phyloP scores from a whole-genome alignment of 768 basidiomycete genomes.

The Rhodotorula taiwanensis region DNA sequence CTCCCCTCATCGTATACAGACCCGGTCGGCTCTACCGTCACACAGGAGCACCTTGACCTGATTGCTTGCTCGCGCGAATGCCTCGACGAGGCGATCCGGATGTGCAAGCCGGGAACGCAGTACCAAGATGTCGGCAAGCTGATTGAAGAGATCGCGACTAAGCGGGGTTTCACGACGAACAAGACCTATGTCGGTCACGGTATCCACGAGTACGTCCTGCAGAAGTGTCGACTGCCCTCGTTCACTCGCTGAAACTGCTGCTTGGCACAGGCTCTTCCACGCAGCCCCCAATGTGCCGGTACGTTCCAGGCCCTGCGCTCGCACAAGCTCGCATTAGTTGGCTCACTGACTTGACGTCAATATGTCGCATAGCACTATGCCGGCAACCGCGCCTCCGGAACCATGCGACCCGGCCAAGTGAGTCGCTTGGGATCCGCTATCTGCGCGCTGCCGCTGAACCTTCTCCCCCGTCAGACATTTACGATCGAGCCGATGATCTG shows the following conservation, averaged over 20 bases:
- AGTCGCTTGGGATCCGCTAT: not conserved
- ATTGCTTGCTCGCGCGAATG: slow-evolving; percentile 74
- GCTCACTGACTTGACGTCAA: not conserved
- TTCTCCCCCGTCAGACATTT: slow-evolving; percentile 23
- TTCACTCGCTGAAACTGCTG: not conserved
- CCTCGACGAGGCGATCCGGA: slow-evolving; percentile 78
- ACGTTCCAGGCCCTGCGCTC: not conserved
- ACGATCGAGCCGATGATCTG: slow-evolving; percentile 43
- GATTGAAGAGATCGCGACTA: slow-evolving; percentile 79
- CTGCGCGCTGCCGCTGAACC: not conserved
- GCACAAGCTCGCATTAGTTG: too few species aligned
- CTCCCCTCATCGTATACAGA: slow-evolving; percentile 42
- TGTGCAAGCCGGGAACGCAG: slow-evolving; percentile 87
- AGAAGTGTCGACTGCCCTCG: too few species aligned
- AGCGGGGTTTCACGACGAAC: slow-evolving; percentile 81
- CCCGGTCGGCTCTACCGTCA: slow-evolving; percentile 44
- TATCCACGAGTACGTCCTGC: slow-evolving; percentile 37
- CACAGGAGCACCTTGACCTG: slow-evolving; percentile 73
- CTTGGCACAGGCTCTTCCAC: slow-evolving; percentile 33
- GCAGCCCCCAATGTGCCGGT: slow-evolving; percentile 36
- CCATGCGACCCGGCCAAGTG: slow-evolving; percentile 23
- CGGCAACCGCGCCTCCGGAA: slow-evolving; percentile 30
- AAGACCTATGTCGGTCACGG: slow-evolving; percentile 51
- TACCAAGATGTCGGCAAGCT: slow-evolving; percentile 80
- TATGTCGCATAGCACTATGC: slow-evolving; percentile 32